Percentiles rank a stretch among this genome's conserved stretches.
phyloP scores from a whole-genome alignment of 495 filamentous ascomycete genomes.

The Tuber melanosporum region DNA sequence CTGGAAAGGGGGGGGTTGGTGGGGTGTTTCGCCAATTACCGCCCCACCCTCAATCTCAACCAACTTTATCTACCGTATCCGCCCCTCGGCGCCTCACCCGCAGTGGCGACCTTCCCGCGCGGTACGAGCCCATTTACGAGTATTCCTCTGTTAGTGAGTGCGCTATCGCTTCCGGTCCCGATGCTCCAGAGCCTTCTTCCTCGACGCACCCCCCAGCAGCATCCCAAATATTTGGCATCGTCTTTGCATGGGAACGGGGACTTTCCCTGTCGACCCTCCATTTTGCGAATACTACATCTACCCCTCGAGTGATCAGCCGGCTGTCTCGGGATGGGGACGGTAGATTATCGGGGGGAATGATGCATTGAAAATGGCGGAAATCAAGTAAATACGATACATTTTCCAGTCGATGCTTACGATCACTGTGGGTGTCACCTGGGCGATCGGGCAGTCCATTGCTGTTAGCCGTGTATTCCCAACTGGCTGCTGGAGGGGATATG shows the following conservation, averaged over 20 bases:
- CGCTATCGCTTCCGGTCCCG: background rate
- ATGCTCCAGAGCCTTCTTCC: background rate
- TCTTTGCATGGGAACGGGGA: conserved; percentile 8
- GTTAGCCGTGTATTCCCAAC: background rate
- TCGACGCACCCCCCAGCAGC: background rate
- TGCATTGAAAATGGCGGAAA: conserved; percentile 43
- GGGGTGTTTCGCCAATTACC: background rate
- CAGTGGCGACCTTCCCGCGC: background rate
- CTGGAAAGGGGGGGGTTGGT: background rate
- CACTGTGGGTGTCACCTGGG: conserved; percentile 42
- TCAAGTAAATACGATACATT: conserved; percentile 32
- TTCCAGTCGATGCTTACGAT: conserved; percentile 41
- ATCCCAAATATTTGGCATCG: conserved; percentile 1
- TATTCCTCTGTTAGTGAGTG: background rate
- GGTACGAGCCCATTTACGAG: background rate
- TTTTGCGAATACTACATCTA: conserved; percentile 41
- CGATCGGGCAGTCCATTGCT: conserved; percentile 41
- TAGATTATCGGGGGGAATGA: conserved; percentile 42
- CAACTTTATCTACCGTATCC: background rate
- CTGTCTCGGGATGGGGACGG: conserved; percentile 43
- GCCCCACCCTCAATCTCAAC: background rate
- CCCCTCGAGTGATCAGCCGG: conserved; percentile 40
- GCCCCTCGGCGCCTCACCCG: background rate
- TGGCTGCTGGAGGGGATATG: conserved; percentile 42
- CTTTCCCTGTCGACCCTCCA: background rate